Evolutionary conservation across 2,329 filamentous ascomycete genomes (phyloP), one percentile per base, ranked within the genome.

Genomic region (Coniella vitis): DNA sequence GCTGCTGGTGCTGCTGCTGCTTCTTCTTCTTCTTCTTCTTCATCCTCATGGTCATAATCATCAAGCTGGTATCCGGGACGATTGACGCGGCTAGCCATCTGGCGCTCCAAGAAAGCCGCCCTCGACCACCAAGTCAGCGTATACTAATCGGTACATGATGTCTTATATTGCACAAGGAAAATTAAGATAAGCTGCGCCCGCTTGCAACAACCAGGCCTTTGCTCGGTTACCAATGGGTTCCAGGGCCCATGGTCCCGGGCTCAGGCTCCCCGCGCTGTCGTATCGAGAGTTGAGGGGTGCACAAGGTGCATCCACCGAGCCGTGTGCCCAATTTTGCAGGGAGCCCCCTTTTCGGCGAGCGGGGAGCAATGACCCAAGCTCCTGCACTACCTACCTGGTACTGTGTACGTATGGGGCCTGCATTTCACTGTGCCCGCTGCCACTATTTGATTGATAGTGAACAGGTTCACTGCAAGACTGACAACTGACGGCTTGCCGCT

Each of bases 131-230:
- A 12, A n/a, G 8, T 40, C 21, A 8, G 12, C 13, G 17, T 31
- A 21, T 4, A n/a, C n/a, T n/a, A 31, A 31, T 40, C 21, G 22
- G 38, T 29, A 40, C 21, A 19, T 40, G 38, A 31, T 21, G 17
- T 40, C 21, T 31, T 40, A 40, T 40, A 40, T 40, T 40, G 38
- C 38, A 40, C 38, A 25, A 21, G 22, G 29, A 42, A 21, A 34
- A 34, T 42, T 42, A 42, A 42, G 29, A 42, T 42, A 42, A 42
- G 22, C 25, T 29, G n/a, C 39, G 16, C 39, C 29, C 39, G 39
- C 29, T 19, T 42, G 39, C 9, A 10, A 34, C 29, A 20, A 16
- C 12, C 22, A 31, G n/a, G 22, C n/a, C 25, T 34, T 34, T 25
- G 39, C 10, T 42, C 22, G 29, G 39, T 12, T 9, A 14, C 37